These are phyloP conservation scores for Sinapis alba DNA, from an alignment of 441 rosid genomes.

Conservation along the genomic window DNA sequence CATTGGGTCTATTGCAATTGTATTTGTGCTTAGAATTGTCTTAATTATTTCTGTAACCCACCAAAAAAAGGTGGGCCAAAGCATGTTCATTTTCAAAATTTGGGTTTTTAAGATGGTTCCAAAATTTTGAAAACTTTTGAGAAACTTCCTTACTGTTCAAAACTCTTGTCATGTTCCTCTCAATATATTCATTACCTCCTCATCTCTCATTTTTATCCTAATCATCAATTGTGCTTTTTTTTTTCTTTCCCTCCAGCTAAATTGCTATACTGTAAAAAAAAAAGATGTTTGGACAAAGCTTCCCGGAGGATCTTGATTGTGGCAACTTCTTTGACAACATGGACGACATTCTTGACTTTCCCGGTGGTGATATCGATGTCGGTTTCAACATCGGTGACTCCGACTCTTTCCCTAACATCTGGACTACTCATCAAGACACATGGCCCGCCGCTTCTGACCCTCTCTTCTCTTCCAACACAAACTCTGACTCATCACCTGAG, in stretches of 20 bases:
- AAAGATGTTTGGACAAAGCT: constrained; percentile 66
- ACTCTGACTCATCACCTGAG: constrained; percentile 58
- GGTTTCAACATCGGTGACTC: constrained; percentile 39
- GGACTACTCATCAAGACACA: constrained; percentile 69
- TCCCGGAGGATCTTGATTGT: constrained; percentile 86
- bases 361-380: constrained; percentile 64
- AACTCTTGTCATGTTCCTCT: constrained; percentile 27
- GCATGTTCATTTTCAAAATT: constrained; percentile 33
- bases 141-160: constrained; percentile 30
- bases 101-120: constrained; percentile 32
- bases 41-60: constrained; percentile 3
- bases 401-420: constrained; percentile 61
- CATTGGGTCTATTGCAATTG: constrained; percentile 8
- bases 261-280: constrained; percentile 15
- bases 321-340: constrained; percentile 95
- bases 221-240: not conserved
- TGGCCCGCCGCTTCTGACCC: constrained; percentile 63
- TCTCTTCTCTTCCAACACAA: constrained; percentile 58
- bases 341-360: constrained; percentile 88
- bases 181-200: not conserved
- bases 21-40: constrained; percentile 26
- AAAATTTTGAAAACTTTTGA: constrained; percentile 1
- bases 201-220: constrained; percentile 8
- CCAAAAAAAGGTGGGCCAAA: constrained; percentile 33
- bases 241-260: constrained; percentile 32